phyloP scores from a whole-genome alignment of 371 early-diverging fungal species.

The Syncephalastrum racemosum region DNA sequence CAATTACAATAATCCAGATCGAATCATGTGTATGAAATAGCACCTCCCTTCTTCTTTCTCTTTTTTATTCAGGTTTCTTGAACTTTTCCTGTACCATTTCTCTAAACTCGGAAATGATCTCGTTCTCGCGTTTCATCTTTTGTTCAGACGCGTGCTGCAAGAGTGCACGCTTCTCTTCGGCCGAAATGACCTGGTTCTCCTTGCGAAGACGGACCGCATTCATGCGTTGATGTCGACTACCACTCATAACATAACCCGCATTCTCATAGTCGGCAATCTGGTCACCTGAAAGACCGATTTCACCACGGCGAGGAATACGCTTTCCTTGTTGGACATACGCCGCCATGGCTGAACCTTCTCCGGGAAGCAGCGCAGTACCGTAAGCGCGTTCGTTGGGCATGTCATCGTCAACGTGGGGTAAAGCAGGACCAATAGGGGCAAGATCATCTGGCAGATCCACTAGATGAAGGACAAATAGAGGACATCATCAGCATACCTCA shows the following conservation, averaged over 20 bases:
- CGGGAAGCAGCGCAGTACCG: constrained; percentile 69
- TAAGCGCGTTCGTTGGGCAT: constrained; percentile 60
- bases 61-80: constrained; percentile 27
- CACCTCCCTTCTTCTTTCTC: too few species aligned
- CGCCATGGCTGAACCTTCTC: constrained; percentile 57
- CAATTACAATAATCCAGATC: too few species aligned
- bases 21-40: too few species aligned
- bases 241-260: constrained; percentile 96
- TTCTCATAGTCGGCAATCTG: constrained; percentile 83
- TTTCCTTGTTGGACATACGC: constrained; percentile 88
- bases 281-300: constrained; percentile 86
- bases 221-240: constrained; percentile 90
- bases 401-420: constrained; percentile 51
- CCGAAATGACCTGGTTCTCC: constrained; percentile 90
- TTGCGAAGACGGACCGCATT: constrained; percentile 95
- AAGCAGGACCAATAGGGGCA: constrained; percentile 61
- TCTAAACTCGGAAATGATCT: constrained; percentile 84
- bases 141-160: constrained; percentile 83
- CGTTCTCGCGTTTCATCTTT: constrained; percentile 82
- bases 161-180: constrained; percentile 84
- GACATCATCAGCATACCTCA: background rate
- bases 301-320: constrained; percentile 96
- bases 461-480: constrained; percentile 9
- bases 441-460: constrained; percentile 62
- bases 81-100: constrained; percentile 60